Base-by-base conservation (phyloP, 768 basidiomycete species). In the Serpula lacrymans region DNA sequence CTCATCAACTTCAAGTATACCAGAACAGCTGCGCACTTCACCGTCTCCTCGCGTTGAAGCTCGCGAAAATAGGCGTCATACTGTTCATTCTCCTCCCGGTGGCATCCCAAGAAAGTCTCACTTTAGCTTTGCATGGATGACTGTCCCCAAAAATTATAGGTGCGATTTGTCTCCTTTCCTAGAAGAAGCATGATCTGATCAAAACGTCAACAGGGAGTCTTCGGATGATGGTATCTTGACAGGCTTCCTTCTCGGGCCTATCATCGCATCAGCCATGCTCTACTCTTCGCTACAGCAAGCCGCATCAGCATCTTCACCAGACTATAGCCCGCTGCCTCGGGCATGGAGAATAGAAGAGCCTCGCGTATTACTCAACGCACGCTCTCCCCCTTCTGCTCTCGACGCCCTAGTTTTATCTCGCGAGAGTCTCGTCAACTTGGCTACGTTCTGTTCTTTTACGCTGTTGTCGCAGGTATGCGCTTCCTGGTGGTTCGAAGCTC, bases 81-180 rank as follows among this genome's bases (percentile, higher is more conserved):
- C n/a, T n/a, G n/a, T n/a, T n/a, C n/a, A n/a, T n/a, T n/a, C n/a
- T n/a, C n/a, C n/a, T n/a, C n/a, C n/a, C n/a, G n/a, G n/a, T n/a
- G 44, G 56, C 14, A 55, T 58, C 20, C 39, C 51, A 22, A 65
- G 64, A 45, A 78, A 73, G 62, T 64, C 67, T 17, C 74, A 78
- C 52, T 78, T 80, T 41, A 80, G 82, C 24, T 86, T 80, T 54
- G 74, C 91, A 18, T 92, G 88, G 88, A 91, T 92, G 89, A 85
- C 88, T 12, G 87, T 89, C 4, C 84, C 86, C 0, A 88, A 89
- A 61, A 89, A 92, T 54, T 92, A 88, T 55, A 72, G 88, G 87
- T 84, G 48, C 29, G 66, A 53, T 28, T 36, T 30, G n/a, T 21
- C 22, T 21, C 21, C 14, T 32, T 33, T 37, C 11, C 38, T 1